Percentiles rank a stretch among this genome's conserved stretches.
phyloP scores from a whole-genome alignment of 2,329 filamentous ascomycete genomes.

The Daldinia eschscholtzii region DNA sequence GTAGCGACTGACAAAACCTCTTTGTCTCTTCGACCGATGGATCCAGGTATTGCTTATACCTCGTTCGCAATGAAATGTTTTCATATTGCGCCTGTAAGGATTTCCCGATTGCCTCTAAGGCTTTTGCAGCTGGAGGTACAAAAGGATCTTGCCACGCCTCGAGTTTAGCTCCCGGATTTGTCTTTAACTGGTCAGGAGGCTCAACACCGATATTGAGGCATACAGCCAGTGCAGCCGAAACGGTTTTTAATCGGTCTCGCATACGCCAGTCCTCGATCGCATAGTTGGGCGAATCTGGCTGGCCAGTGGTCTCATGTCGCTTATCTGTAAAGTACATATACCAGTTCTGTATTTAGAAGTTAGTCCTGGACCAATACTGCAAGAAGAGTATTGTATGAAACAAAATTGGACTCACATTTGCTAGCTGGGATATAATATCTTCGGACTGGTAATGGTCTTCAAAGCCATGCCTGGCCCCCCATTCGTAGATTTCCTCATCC shows the following conservation, averaged over 20 bases:
- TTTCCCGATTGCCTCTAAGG: conserved; percentile 94
- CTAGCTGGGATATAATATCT: conserved; percentile 86
- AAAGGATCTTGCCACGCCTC: conserved; percentile 98
- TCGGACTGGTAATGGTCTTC: conserved; percentile 92
- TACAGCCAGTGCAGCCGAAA: conserved; percentile 92
- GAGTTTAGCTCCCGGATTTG: conserved; percentile 89
- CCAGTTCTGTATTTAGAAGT: conserved; percentile 77
- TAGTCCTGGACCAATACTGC: conserved; percentile 21
- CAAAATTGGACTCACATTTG: conserved; percentile 71
- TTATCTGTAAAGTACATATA: conserved; percentile 99
- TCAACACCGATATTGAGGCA: conserved; percentile 98
- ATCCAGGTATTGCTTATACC: conserved; percentile 97
- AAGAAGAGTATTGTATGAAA: not conserved
- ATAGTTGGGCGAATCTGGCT: conserved; percentile 76
- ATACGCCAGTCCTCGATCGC: conserved; percentile 95
- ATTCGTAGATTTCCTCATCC: conserved; percentile 64
- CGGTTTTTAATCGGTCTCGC: conserved; percentile 95
- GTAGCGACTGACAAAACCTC: conserved; percentile 91
- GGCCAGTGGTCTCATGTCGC: conserved; percentile 92
- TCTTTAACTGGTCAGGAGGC: conserved; percentile 96
- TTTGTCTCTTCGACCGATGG: conserved; percentile 97
- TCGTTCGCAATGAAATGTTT: conserved; percentile 91
- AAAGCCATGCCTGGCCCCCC: conserved; percentile 84
- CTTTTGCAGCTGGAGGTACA: conserved; percentile 81
- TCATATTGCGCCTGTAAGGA: conserved; percentile 97